These are phyloP conservation scores for Melanopsichium pennsylvanicum DNA, from an alignment of 1,284 basidiomycete species.

Conservation along the genomic window DNA sequence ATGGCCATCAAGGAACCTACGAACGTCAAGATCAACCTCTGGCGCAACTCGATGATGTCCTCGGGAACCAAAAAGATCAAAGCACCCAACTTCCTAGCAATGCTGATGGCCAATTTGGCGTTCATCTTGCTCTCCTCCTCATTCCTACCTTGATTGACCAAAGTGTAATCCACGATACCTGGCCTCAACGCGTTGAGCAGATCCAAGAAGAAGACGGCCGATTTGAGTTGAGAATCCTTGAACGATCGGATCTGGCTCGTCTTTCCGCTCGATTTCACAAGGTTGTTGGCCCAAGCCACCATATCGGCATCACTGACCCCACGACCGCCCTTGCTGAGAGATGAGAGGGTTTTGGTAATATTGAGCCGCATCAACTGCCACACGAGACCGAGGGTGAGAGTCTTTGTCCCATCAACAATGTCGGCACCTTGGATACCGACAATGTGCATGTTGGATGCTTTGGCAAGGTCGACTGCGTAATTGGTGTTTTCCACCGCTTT, in stretches of 20 bases:
- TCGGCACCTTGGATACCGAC: slow-evolving; percentile 98
- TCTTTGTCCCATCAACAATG: slow-evolving; percentile 90
- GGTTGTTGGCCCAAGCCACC: slow-evolving; percentile 92
- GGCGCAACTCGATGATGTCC: slow-evolving; percentile 69
- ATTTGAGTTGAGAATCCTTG: slow-evolving; percentile 90
- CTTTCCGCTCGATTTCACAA: slow-evolving; percentile 79
- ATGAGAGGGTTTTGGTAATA: slow-evolving; percentile 88
- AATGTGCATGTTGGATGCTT: slow-evolving; percentile 90
- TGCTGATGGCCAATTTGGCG: slow-evolving; percentile 87
- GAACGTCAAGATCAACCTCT: slow-evolving; percentile 70
- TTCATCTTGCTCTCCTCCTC: slow-evolving; percentile 93
- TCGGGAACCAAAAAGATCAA: slow-evolving; percentile 97
- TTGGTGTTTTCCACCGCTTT: slow-evolving; percentile 99
- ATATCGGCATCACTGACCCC: slow-evolving; percentile 91
- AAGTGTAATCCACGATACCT: slow-evolving; percentile 89
- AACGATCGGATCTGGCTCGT: slow-evolving; percentile 81
- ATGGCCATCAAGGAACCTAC: slow-evolving; percentile 69
- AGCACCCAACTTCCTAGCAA: slow-evolving; percentile 95
- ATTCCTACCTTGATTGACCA: slow-evolving; percentile 76
- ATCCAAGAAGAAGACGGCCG: slow-evolving; percentile 91
- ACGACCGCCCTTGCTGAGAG: slow-evolving; percentile 76
- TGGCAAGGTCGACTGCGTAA: slow-evolving; percentile 90
- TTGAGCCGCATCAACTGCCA: slow-evolving; percentile 97
- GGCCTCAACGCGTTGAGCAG: slow-evolving; percentile 88
- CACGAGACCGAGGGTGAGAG: slow-evolving; percentile 90